Base-by-base conservation (phyloP, 805 yeast genomes). In the Candida adriatica region DNA sequence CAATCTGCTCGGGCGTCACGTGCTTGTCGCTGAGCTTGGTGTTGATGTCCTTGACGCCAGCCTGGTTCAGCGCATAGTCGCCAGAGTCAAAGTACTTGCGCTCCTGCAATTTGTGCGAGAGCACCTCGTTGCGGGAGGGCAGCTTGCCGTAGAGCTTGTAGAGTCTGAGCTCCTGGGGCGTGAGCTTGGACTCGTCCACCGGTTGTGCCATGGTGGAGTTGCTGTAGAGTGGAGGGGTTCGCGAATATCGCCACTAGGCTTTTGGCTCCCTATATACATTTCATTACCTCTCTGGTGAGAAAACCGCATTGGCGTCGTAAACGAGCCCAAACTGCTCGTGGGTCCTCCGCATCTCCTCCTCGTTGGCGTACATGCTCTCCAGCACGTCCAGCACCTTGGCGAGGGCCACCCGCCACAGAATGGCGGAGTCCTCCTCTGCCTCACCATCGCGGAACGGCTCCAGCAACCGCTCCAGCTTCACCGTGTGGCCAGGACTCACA, bases 71-170 rank as follows among this genome's bases (percentile, higher is more conserved):
- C 8, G 95, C 95, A 56, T 87, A 87, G 58, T 87, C 96, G 8
- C 96, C 96, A 40, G 94, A 81, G 52, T 87, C 96, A 50, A 87
- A 88, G 57, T 82, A 87, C 62, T 86, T 88, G 48, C 95, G 74
- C 42, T 87, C 96, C 57, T 82, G 83, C 47, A 84, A 62, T 53
- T 81, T 84, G 39, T 79, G 73, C 31, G 80, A 69, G 31, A 87
- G 64, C 14, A 87, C 64, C 41, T 86, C 94, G 35, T 79, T 78
- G 35, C 75, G 79, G 17, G 87, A 72, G 16, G 96, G 96, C 30
- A 87, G 62, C 52, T 78, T 82, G 18, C 96, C 96, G 56, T 88
- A 87, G 63, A 87, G 59, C 48, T 73, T 77, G 58, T 77, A 80
- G 15, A 88, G 63, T 39, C 77, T 77, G 52, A 79, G 65, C 55